Evolutionary conservation across 306 rosid species (phyloP).

Genomic region (Rubus idaeus): DNA sequence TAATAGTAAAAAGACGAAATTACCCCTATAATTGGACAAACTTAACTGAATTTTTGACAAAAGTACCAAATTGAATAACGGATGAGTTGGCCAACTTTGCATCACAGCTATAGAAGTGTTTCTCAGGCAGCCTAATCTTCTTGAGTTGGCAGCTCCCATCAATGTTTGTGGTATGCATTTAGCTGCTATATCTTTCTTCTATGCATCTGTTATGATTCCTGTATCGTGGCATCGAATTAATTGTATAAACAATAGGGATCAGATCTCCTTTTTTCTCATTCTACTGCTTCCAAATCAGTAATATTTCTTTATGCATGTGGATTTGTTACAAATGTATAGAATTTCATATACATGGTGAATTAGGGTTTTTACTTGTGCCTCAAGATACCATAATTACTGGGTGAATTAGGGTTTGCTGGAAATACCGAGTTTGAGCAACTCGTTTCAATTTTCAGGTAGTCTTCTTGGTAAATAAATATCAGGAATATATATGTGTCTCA

Average conservation of each 20-base stretch:
- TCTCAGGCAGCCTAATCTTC: conserved; percentile 72
- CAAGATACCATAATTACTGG: background rate
- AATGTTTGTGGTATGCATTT: conserved; percentile 70
- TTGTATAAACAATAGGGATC: background rate
- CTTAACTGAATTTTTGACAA: too few relatives aligned
- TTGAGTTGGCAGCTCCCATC: conserved; percentile 87
- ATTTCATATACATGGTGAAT: background rate
- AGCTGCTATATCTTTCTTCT: background rate
- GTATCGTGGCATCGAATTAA: background rate
- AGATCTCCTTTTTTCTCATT: background rate
- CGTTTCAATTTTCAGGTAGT: too few relatives aligned
- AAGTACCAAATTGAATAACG: too few relatives aligned
- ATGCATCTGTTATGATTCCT: background rate
- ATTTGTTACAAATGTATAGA: background rate
- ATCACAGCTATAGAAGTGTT: conserved; percentile 63
- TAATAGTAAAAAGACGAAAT: too few relatives aligned
- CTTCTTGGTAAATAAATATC: too few relatives aligned
- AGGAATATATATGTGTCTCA: too few relatives aligned
- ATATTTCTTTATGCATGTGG: background rate
- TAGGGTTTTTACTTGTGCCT: background rate
- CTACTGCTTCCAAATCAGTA: too few relatives aligned
- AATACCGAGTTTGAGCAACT: too few relatives aligned
- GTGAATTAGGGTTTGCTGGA: too few relatives aligned
- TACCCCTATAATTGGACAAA: too few relatives aligned
- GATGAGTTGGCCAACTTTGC: conserved; percentile 80